A percentile compares a stretch with the other conserved stretches of the same genome.
phyloP scores from a whole-genome alignment of 768 basidiomycete species.

The Hypholoma fasciculare region DNA sequence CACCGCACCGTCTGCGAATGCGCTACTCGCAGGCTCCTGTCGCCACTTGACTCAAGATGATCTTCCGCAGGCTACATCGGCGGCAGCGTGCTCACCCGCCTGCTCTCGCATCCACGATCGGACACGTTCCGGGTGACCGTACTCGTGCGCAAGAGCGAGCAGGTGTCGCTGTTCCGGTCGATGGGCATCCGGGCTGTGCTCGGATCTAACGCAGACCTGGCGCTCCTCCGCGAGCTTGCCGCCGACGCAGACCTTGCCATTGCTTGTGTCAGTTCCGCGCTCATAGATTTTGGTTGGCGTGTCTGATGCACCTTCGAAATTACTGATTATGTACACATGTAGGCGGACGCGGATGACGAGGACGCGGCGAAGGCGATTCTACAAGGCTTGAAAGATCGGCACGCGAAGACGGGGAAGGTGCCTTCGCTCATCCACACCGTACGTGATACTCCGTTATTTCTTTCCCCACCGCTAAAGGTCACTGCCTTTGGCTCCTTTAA shows the following conservation, averaged over 20 bases:
- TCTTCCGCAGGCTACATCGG: constrained; percentile 52
- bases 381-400: constrained; percentile 33
- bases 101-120: constrained; percentile 43
- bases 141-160: constrained; percentile 43
- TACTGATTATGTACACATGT: not conserved
- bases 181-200: constrained; percentile 38
- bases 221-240: constrained; percentile 38
- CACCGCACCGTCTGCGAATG: not conserved
- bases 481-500: too few relatives aligned
- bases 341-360: constrained; percentile 42
- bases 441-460: constrained; percentile 13
- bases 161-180: constrained; percentile 32
- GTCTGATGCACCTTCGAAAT: too few relatives aligned
- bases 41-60: not conserved
- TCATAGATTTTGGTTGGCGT: too few relatives aligned
- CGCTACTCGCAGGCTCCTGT: not conserved
- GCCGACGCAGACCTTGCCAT: constrained; percentile 46
- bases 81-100: constrained; percentile 47
- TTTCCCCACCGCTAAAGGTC: too few relatives aligned
- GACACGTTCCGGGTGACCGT: constrained; percentile 43
- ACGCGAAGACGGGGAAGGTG: constrained; percentile 29
- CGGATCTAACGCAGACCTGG: constrained; percentile 40
- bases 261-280: constrained; percentile 31
- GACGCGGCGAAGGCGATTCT: constrained; percentile 39
- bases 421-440: constrained; percentile 46